phyloP scores from a whole-genome alignment of 2,329 filamentous ascomycete genomes.

The Aspergillus melleus region DNA sequence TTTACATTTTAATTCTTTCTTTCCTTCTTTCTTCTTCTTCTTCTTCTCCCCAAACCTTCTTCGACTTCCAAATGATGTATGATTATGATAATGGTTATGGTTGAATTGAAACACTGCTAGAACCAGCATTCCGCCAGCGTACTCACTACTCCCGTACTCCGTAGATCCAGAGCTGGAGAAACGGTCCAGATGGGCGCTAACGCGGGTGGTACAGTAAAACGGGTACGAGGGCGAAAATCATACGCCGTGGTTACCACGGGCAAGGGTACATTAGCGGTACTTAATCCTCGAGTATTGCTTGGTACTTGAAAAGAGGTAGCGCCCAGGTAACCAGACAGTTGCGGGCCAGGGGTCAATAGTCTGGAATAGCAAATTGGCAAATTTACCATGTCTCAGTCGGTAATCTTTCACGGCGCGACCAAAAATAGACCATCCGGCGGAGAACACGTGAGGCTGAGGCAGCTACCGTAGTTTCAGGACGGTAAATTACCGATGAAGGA shows the following conservation, averaged over 20 bases:
- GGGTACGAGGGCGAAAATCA: too few relatives aligned
- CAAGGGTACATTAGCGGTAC: neutral
- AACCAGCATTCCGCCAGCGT: too few relatives aligned
- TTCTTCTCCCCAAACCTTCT: too few relatives aligned
- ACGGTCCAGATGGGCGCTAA: neutral
- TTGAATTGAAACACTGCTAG: too few relatives aligned
- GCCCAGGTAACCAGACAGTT: neutral
- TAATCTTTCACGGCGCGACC: constrained; percentile 17
- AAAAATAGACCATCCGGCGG: constrained; percentile 21
- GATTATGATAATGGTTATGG: neutral
- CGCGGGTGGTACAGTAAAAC: neutral
- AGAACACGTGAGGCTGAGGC: constrained; percentile 23
- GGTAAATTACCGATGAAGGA: constrained; percentile 17
- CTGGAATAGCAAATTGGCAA: neutral
- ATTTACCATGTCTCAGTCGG: constrained; percentile 2
- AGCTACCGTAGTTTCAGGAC: constrained; percentile 16
- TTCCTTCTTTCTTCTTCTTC: neutral
- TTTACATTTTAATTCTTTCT: neutral
- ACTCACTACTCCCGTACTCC: too few relatives aligned
- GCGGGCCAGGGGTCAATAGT: neutral
- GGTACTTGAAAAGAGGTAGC: neutral
- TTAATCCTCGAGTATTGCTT: neutral
- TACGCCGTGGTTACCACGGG: too few relatives aligned
- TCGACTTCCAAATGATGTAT: neutral
- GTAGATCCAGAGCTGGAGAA: neutral